Base-by-base conservation (phyloP, 2,329 filamentous ascomycete species). In the Ilyonectria sp. region DNA sequence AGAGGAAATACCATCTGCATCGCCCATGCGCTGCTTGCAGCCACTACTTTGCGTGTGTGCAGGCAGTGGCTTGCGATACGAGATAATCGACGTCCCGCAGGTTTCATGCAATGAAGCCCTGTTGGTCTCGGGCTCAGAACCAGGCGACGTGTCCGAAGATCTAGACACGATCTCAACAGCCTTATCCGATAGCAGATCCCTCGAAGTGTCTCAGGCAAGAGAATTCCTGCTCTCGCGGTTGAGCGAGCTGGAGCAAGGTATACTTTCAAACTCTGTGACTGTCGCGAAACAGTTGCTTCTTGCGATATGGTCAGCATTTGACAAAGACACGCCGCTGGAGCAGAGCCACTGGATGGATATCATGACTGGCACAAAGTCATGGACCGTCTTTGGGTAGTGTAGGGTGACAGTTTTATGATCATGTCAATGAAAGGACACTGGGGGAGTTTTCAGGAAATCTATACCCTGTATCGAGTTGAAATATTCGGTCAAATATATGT, bases 11-110 rank as follows among this genome's bases (percentile, higher is more conserved):
- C 79, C 79, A 0, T 68, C 76, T 0, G 76, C 75, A 15, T 81
- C 79, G 0, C 78, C 78, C 0, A 81, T 77, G 19, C 77, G 79
- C 6, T 77, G 79, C 31, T 77, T 80, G 2, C 79, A 80, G 8
- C 79, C 79, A 1, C 60, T 81, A 0, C 72, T 81, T 2, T 81
- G 79, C 46, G 76, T 81, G 15, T 79, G 77, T 1, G 79, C 79
- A 1, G 77, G 78, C 43, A 80, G 77, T 0, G 79, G 79, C 0
- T 67, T 81, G 1, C 69, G 79, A 1, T 69, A 71, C 29, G 67
- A 71, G 8, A 21, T 63, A 1, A 23, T 54, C 0, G 57, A 62
- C 8, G 10, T 13, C 0, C 4, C 31, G 0, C 33, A 54, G 9
- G 31, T 21, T 1, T 8, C 49, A 13, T 64, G 56, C 2, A 43